Conservation (phyloP, 2,329 filamentous ascomycete species). For the Aspergillus cejpii region DNA sequence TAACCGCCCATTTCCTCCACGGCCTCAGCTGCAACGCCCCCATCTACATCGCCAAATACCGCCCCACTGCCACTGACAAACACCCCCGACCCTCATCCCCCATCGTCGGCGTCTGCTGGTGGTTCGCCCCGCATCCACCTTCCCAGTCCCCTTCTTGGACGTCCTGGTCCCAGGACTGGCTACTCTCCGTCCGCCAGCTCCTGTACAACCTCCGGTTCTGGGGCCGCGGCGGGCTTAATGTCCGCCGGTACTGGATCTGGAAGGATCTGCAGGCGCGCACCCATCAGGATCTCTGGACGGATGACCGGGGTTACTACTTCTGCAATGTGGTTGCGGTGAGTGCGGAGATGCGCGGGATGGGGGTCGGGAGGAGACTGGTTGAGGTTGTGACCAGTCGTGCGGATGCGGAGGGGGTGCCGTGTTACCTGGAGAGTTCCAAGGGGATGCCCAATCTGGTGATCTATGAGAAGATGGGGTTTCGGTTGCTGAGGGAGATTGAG, state of each 20-base stretch:
- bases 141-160: slow-evolving; percentile 51
- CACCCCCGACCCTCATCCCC: slow-evolving; percentile 28
- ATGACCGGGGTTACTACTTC: slow-evolving; percentile 64
- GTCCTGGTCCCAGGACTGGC: slow-evolving; percentile 58
- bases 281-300: slow-evolving; percentile 58
- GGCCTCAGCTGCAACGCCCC: slow-evolving; percentile 59
- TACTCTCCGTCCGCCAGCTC: slow-evolving; percentile 60
- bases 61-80: slow-evolving; percentile 29
- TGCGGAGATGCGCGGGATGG: slow-evolving; percentile 58
- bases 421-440: slow-evolving; percentile 65
- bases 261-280: slow-evolving; percentile 58
- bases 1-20: slow-evolving; percentile 61
- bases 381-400: slow-evolving; percentile 56
- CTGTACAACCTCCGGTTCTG: slow-evolving; percentile 58
- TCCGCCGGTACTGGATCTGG: slow-evolving; percentile 65
- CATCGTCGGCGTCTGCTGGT: slow-evolving; percentile 66
- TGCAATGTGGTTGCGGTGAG: slow-evolving; percentile 68
- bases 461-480: slow-evolving; percentile 64
- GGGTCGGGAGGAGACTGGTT: slow-evolving; percentile 60
- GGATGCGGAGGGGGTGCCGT: slow-evolving; percentile 57
- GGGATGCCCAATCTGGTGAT: slow-evolving; percentile 63
- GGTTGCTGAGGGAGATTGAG: slow-evolving; percentile 57
- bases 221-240: slow-evolving; percentile 61
- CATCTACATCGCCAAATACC: slow-evolving; percentile 61
- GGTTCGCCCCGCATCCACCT: slow-evolving; percentile 54